Evolutionary conservation across 495 filamentous ascomycete species (phyloP), one percentile per base, ranked within the genome.

Genomic region (Zalerion maritima): DNA sequence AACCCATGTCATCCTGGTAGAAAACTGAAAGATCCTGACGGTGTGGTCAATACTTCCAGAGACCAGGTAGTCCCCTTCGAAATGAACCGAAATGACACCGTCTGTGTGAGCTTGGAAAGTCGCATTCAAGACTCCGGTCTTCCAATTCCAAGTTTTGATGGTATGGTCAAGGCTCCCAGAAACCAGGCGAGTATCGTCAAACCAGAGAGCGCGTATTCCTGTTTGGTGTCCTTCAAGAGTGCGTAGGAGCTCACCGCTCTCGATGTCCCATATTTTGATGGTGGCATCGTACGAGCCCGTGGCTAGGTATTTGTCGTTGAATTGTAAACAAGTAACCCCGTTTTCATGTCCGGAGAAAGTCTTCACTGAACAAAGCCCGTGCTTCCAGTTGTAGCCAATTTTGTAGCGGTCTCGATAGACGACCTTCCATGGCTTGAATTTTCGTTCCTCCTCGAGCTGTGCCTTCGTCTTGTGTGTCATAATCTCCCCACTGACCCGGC

Each of bases 81-180:
- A 94, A 50, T 94, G 80, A 5, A 97, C 58, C 16, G 73, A 71
- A 34, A 96, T 78, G 12, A 99, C 72, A 8, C 84, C 86, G 22
- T 67, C 75, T 6, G 62, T 69, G 45, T 96, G 89, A 3, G 75
- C 75, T 6, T 64, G 66, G 20, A 85, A 74, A 1, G 75, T 92
- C 9, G 77, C 80, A 24, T 94, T 66, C 45, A 81, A 91, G 42
- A 81, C 72, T 24, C 89, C 89, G 0, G 85, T 94, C 22, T 78
- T 68, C 84, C 86, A 96, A 41, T 96, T 93, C 91, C 89, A 99
- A 17, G 96, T 71, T 47, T 80, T 81, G 32, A 99, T 54, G 11
- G 71, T 91, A 31, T 67, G 53, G 46, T 94, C 85, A 27, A 92
- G 53, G 38, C 75, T 76, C 14, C 81, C 85, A 21, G 78, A 87